Evolutionary conservation across 176 grass and related monocot genomes (phyloP), one percentile per base, ranked within the genome.

Genomic region (Guadua angustifolia): DNA sequence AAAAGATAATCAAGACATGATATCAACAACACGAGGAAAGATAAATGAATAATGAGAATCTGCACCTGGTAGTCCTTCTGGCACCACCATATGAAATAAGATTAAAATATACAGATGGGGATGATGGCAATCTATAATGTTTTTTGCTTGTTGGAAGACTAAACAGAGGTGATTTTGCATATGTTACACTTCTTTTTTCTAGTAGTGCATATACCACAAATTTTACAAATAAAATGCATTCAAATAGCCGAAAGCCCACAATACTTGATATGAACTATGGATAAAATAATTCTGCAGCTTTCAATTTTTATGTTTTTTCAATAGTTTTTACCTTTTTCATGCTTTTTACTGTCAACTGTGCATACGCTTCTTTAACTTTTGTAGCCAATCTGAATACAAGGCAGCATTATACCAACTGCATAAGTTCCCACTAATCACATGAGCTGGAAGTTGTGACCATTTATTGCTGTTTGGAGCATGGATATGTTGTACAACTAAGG

Each of bases 21-120:
- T 43, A 22, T 60, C 36, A 12, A 59, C 1, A 58, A 43, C 60
- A 77, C 9, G 53, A 74, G 49, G 29, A 9, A 74, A 74, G 50
- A 75, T 13, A 55, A 38, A 56, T 56, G 1, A 56, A 21, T 13
- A 56, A 21, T 75, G 0, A 75, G 5, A 38, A 38, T 56, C 18
- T 75, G 73, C 51, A 39, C 18, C 33, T n/a, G 14, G 50, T 55
- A 42, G 52, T 76, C 22, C 73, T 58, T 57, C 51, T 57, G 35
- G 56, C 12, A 76, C 29, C 73, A 58, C 36, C 36, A 60, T 59
- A 77, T 77, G 35, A 77, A 76, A 42, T 60, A 77, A 59, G 21
- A 59, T 59, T 7, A 53, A 43, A 77, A 60, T 58, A 47, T 44
- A 60, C 56, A 6, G n/a, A 16, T 29, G 40, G 1, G 9, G 36